phyloP scores from a whole-genome alignment of 2,329 filamentous ascomycete species.

The Trichoderma sp. region DNA sequence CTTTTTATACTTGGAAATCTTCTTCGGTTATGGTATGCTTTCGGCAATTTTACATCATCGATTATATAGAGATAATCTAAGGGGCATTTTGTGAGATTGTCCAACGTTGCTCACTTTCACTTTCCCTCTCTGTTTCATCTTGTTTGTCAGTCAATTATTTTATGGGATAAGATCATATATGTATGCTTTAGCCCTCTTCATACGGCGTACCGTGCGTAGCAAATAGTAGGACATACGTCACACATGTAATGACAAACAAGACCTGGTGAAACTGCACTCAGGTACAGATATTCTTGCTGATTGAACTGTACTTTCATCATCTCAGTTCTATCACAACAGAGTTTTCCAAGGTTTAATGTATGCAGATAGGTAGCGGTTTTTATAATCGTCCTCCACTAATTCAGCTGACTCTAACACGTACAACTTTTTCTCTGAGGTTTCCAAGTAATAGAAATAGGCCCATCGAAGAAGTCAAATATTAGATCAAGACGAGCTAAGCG shows the following conservation, averaged over 20 bases:
- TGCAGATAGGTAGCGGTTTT: no score
- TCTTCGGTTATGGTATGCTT: background rate
- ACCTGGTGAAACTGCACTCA: background rate
- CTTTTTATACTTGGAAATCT: background rate
- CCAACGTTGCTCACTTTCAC: background rate
- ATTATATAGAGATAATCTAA: background rate
- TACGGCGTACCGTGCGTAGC: background rate
- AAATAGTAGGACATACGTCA: background rate
- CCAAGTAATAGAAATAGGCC: background rate
- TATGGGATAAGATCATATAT: background rate
- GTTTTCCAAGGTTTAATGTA: background rate
- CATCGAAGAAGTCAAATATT: background rate
- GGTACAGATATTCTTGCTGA: background rate
- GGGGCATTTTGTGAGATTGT: background rate
- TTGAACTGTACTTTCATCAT: background rate
- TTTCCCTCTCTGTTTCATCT: background rate
- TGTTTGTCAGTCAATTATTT: background rate
- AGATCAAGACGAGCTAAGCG: background rate
- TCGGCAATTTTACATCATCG: accelerated
- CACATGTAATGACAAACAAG: background rate
- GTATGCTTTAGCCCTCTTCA: background rate
- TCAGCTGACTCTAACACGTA: background rate
- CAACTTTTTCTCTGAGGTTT: background rate
- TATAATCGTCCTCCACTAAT: background rate
- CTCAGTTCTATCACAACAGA: background rate